Conservation (phyloP, 129 eudicot species). For the Tanacetum coccineum region DNA sequence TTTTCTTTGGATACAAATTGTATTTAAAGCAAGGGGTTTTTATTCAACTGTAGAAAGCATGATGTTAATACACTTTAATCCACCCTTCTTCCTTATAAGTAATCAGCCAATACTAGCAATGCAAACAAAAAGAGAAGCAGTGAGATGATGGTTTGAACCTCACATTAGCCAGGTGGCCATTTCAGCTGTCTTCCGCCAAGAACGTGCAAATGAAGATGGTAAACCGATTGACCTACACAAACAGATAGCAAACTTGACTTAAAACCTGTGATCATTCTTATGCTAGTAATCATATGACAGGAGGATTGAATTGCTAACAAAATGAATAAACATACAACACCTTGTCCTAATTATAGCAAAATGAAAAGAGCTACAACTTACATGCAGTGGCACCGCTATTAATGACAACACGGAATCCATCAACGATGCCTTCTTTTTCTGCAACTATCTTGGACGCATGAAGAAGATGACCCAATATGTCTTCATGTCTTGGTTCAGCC, state of each 20-base stretch:
- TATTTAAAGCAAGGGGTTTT: too few relatives aligned
- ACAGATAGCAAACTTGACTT: background rate
- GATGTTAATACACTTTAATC: too few relatives aligned
- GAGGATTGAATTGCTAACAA: background rate
- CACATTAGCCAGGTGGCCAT: slow-evolving; percentile 76
- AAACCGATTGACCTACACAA: slow-evolving; percentile 72
- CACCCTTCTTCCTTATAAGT: too few relatives aligned
- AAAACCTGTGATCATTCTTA: background rate
- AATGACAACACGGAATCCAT: slow-evolving; percentile 94
- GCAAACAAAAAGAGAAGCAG: background rate
- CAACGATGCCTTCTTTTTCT: slow-evolving; percentile 81
- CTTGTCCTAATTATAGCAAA: background rate
- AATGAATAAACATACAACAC: background rate
- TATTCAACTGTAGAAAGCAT: too few relatives aligned
- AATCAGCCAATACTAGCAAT: too few relatives aligned
- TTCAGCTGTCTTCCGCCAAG: slow-evolving; percentile 87
- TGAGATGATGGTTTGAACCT: background rate
- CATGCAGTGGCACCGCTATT: slow-evolving; percentile 82
- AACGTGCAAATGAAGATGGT: slow-evolving; percentile 84
- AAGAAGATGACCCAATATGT: slow-evolving; percentile 84
- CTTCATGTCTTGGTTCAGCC: slow-evolving; percentile 85
- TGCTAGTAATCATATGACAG: background rate
- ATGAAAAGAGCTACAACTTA: slow-evolving; percentile 33
- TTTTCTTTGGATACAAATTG: too few relatives aligned
- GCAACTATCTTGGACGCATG: slow-evolving; percentile 81